Evolutionary conservation across 2,329 filamentous ascomycete genomes (phyloP).

Genomic region (Zasmidium citrigriseum): DNA sequence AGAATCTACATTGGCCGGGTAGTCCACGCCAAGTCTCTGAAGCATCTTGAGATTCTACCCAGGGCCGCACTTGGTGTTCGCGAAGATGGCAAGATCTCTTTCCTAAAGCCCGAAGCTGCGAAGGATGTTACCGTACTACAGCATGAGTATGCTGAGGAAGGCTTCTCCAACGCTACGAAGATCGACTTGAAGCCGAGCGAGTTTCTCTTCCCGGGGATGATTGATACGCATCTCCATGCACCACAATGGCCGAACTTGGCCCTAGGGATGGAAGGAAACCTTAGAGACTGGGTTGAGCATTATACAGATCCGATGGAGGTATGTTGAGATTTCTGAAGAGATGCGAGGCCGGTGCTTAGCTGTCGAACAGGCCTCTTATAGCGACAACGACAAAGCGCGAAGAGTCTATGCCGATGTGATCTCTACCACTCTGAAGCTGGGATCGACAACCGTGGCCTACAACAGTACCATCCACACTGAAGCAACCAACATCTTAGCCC

Average conservation of each 20-base stretch:
- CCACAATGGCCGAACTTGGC: constrained; percentile 56
- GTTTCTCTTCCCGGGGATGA: constrained; percentile 61
- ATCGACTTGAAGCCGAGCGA: constrained; percentile 43
- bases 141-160: background rate
- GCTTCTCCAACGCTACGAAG: constrained; percentile 19
- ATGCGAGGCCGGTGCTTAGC: constrained; percentile 42
- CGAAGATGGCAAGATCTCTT: constrained; percentile 15
- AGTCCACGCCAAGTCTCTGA: constrained; percentile 17
- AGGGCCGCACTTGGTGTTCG: constrained; percentile 12
- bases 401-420: constrained; percentile 55
- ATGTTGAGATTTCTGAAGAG: background rate
- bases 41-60: constrained; percentile 19
- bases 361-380: constrained; percentile 51
- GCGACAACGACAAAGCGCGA: constrained; percentile 41
- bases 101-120: constrained; percentile 1
- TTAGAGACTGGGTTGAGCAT: constrained; percentile 59
- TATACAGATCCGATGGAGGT: constrained; percentile 23
- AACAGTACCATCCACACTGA: constrained; percentile 59
- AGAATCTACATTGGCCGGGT: constrained; percentile 19
- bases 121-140: background rate
- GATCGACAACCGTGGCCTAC: constrained; percentile 63
- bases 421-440: constrained; percentile 60
- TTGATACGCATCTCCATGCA: constrained; percentile 71
- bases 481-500: constrained; percentile 59
- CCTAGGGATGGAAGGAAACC: constrained; percentile 40